phyloP scores from a whole-genome alignment of 192 early-diverging fungal species.

The Entomortierella lignicola region DNA sequence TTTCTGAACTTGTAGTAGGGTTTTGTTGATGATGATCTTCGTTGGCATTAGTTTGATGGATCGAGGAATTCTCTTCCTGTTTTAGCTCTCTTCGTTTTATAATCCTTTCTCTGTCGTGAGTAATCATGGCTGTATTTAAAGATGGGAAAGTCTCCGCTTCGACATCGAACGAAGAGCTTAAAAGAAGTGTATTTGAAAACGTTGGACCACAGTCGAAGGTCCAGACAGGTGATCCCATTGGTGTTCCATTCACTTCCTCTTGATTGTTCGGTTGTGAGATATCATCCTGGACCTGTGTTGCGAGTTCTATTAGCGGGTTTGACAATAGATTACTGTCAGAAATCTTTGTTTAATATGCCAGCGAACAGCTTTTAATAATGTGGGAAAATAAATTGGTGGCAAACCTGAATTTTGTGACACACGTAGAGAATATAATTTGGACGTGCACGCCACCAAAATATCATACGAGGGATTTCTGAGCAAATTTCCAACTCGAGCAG shows the following conservation, averaged over 20 bases:
- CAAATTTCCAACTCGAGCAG: slow-evolving; percentile 47
- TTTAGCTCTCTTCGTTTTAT: not conserved
- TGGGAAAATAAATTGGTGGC: not conserved
- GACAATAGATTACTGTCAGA: not conserved
- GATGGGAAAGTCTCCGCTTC: slow-evolving; percentile 28
- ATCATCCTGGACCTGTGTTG: not conserved
- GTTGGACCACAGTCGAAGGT: slow-evolving; percentile 47
- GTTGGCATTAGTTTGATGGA: not conserved
- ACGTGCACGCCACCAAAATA: slow-evolving; percentile 43
- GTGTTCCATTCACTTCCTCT: slow-evolving; percentile 17
- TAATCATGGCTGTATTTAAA: slow-evolving; percentile 9
- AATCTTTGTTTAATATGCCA: too few relatives aligned
- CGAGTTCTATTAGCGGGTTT: not conserved
- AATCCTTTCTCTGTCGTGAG: slow-evolving; percentile 4
- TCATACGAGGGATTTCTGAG: slow-evolving; percentile 42
- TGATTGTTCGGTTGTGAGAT: not conserved
- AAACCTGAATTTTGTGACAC: not conserved
- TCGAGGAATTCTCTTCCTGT: not conserved
- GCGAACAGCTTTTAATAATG: too few relatives aligned
- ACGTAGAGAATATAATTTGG: slow-evolving; percentile 16
- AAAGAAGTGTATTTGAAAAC: not conserved
- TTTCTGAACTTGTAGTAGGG: not conserved
- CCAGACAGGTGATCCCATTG: slow-evolving; percentile 37
- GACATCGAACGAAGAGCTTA: slow-evolving; percentile 13
- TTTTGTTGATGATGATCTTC: not conserved